Base-by-base conservation (phyloP, 163 green algal genomes). In the Trebouxiophyceae sp. region DNA sequence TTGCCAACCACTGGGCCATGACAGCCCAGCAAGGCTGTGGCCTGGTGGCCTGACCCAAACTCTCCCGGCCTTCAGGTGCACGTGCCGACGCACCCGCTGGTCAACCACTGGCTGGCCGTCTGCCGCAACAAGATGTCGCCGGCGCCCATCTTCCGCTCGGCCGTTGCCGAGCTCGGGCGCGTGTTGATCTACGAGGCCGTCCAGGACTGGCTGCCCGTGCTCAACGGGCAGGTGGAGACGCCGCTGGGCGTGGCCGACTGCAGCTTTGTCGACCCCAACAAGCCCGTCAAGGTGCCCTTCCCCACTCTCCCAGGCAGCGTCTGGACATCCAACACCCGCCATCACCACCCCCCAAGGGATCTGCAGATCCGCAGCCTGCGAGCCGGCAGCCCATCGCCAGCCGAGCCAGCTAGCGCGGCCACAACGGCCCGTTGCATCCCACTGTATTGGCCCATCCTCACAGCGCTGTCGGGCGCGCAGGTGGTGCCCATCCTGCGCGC, bases 61-160 rank as follows among this genome's bases (percentile, higher is more conserved):
- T n/a, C 39, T n/a, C 39, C 39, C 19, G 12, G 12, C 19, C 39
- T 50, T 27, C 80, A 93, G 79, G 85, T 98, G 4, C 91, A 92
- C 68, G 90, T 97, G n/a, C 93, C 93, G 4, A 91, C 91, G 0
- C 93, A 99, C 75, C 92, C 93, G 0, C 77, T 99, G 26, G 81
- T 98, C 32, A 93, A 95, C 73, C 93, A 99, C 77, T 98, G 89
- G 90, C 75, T 99, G 27, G 91, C 88, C 5, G 81, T 98, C 19
- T 68, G 82, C 33, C 77, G 93, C 2, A 97, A 95, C 72, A 83
- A 86, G 45, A 61, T 71, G 4, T 94, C 89, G 0, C 93, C 93
- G 5, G 60, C 80, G 0, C 65, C 84, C 2, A 85, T 96, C 23
- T 98, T 99, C 75, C 81, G 90, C 34, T 74, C 63, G 31, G 87